These are phyloP conservation scores for sweet orange (Citrus sinensis) DNA, from an alignment of 345 rosid species.

Conservation along the genomic window DVS_A1.0 CM039161.1:22799001-22799500, in stretches of 20 bases:
- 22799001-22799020: not conserved
- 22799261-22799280: not conserved
- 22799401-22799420: not conserved
- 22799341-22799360: constrained; percentile 91
- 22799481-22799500: not conserved
- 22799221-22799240: not conserved
- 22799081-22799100: constrained; percentile 3
- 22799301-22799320: constrained; percentile 98
- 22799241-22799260: not conserved
- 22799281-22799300: not conserved
- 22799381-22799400: constrained; percentile 58
- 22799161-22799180: constrained; percentile 92
- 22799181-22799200: constrained; percentile 71
- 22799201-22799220: not conserved
- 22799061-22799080: not conserved
- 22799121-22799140: constrained; percentile 85
- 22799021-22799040: not conserved
- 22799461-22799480: not conserved
- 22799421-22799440: not conserved
- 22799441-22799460: not conserved
- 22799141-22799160: constrained; percentile 93
- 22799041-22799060: not conserved
- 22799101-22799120: constrained; percentile 2
- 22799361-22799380: constrained; percentile 90
- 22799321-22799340: constrained; percentile 96